Evolutionary conservation across 495 filamentous ascomycete genomes (phyloP).

Genomic region (Aspergillus affinis): DNA sequence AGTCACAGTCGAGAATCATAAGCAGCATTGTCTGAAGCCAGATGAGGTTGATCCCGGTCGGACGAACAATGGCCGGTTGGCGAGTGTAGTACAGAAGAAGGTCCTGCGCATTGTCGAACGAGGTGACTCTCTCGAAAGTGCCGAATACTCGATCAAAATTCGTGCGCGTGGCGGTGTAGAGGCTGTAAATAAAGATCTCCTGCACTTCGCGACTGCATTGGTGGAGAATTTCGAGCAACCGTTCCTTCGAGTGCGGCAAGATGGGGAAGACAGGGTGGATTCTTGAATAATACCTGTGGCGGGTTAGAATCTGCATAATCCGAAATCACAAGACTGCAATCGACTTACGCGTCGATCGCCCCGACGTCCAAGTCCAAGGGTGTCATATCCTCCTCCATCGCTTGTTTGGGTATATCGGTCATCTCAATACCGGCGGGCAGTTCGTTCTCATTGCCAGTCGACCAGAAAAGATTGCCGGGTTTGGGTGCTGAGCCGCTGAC

Average conservation of each 20-base stretch:
- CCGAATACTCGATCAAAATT: constrained; percentile 37
- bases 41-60: constrained; percentile 38
- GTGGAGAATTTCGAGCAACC: constrained; percentile 59
- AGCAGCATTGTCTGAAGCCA: constrained; percentile 46
- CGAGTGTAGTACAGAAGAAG: constrained; percentile 55
- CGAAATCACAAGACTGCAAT: not conserved
- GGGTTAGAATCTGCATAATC: constrained; percentile 19
- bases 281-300: constrained; percentile 62
- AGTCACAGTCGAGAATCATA: constrained; percentile 47
- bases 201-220: constrained; percentile 60
- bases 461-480: constrained; percentile 42
- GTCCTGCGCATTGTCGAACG: constrained; percentile 44
- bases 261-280: constrained; percentile 77
- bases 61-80: constrained; percentile 41
- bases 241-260: constrained; percentile 63
- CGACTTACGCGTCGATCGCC: constrained; percentile 42
- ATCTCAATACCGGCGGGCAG: constrained; percentile 39
- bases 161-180: constrained; percentile 52
- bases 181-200: constrained; percentile 69
- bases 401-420: constrained; percentile 35
- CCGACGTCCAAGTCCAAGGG: constrained; percentile 45
- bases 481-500: constrained; percentile 32
- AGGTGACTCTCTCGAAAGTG: constrained; percentile 41
- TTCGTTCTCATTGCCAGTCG: constrained; percentile 37
- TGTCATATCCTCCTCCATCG: constrained; percentile 41